Conservation (phyloP, 352 stramenopile genomes). For the Globisporangium parvum region DNA sequence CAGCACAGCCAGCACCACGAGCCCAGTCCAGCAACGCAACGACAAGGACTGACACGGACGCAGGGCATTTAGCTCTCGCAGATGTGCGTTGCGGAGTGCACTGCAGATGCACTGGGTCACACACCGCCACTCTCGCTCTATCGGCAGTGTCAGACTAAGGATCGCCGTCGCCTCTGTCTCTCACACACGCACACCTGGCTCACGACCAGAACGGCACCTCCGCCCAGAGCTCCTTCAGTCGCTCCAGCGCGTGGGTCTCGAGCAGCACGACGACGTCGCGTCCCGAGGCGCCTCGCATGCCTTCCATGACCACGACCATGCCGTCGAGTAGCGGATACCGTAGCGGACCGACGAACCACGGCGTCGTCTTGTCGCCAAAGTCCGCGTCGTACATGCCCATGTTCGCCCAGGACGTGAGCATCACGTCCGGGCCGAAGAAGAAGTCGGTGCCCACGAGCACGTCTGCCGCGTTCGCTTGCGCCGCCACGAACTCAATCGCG, state of each 20-base stretch:
- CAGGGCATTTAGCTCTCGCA: too few relatives aligned
- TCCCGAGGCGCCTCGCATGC: constrained; percentile 22
- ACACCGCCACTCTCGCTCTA: too few relatives aligned
- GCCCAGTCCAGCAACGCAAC: too few relatives aligned
- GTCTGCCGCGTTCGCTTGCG: constrained; percentile 22
- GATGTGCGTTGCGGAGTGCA: too few relatives aligned
- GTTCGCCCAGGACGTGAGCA: constrained; percentile 54
- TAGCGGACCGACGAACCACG: constrained; percentile 35
- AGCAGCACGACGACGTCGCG: constrained; percentile 45
- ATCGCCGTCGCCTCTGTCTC: too few relatives aligned
- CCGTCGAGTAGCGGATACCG: constrained; percentile 29
- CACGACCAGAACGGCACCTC: constrained; percentile 10
- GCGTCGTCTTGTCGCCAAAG: constrained; percentile 22
- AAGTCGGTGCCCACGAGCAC: constrained; percentile 41
- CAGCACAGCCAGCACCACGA: too few relatives aligned
- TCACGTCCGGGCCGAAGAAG: constrained; percentile 41
- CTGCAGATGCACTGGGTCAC: too few relatives aligned
- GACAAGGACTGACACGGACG: too few relatives aligned
- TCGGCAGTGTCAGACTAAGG: too few relatives aligned
- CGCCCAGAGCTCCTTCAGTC: constrained; percentile 25
- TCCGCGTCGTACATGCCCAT: constrained; percentile 60
- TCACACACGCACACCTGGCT: too few relatives aligned
- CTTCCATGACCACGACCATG: constrained; percentile 46
- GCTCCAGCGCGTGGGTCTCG: constrained; percentile 28
- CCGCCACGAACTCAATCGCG: constrained; percentile 41